phyloP scores from a whole-genome alignment of 2,329 filamentous ascomycete genomes.

The Beauveria rudraprayagi region DNA sequence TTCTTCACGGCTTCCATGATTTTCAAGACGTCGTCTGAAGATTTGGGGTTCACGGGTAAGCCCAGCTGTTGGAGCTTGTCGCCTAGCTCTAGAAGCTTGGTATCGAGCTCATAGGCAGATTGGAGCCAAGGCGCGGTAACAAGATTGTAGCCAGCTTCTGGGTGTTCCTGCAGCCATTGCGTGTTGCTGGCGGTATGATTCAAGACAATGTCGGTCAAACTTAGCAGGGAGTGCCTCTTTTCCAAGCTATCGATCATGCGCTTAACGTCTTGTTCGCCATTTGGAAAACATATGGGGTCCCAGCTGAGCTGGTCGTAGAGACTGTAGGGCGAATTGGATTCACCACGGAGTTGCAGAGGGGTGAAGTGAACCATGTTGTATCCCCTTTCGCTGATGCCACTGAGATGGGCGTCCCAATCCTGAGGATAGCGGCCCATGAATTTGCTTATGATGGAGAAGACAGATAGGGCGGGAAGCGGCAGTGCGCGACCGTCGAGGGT shows the following conservation, averaged over 20 bases:
- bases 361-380: constrained; percentile 99
- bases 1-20: constrained; percentile 82
- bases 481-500: constrained; percentile 64
- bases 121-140: constrained; percentile 76
- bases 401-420: constrained; percentile 84
- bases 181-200: constrained; percentile 97
- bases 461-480: constrained; percentile 77
- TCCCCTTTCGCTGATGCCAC: constrained; percentile 78
- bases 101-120: constrained; percentile 54
- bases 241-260: constrained; percentile 75
- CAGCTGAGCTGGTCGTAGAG: constrained; percentile 87
- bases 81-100: constrained; percentile 65
- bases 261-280: constrained; percentile 74
- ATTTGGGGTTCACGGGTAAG: constrained; percentile 66
- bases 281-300: constrained; percentile 73
- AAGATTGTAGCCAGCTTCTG: constrained; percentile 91
- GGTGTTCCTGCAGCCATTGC: constrained; percentile 87
- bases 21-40: constrained; percentile 61
- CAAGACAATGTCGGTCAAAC: constrained; percentile 91
- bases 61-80: constrained; percentile 61
- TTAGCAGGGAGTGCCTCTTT: constrained; percentile 73
- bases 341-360: constrained; percentile 78
- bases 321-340: constrained; percentile 95
- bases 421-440: constrained; percentile 91
- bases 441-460: constrained; percentile 94